Evolutionary conservation across 345 rosid species (phyloP).

Genomic region (Hibiscus tridactylites): DNA sequence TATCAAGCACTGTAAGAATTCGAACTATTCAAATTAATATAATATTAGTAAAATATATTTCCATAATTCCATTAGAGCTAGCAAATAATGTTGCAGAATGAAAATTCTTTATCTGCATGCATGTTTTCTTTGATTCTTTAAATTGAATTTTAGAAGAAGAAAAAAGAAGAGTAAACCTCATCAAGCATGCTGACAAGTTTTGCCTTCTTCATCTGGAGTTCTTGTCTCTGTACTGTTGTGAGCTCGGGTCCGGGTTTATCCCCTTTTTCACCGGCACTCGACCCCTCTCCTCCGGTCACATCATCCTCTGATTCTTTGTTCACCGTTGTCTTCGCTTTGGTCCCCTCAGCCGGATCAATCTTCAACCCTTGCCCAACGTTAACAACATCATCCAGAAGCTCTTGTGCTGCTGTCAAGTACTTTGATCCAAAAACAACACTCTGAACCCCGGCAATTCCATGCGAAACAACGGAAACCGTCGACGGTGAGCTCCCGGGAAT

Average conservation of each 20-base stretch:
- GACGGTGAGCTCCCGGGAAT: conserved; percentile 32
- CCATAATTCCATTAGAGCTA: background rate
- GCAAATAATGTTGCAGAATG: background rate
- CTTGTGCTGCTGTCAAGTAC: conserved; percentile 65
- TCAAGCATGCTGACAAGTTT: conserved; percentile 65
- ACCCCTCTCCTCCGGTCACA: conserved; percentile 17
- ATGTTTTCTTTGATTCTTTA: no score
- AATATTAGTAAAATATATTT: background rate
- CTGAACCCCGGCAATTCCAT: conserved; percentile 23
- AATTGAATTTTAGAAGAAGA: background rate
- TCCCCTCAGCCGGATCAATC: conserved; percentile 8
- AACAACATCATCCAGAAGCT: conserved; percentile 64
- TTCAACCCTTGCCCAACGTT: conserved; percentile 30
- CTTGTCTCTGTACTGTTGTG: conserved; percentile 47
- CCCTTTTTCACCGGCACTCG: conserved; percentile 6
- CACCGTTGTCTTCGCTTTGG: conserved; percentile 16
- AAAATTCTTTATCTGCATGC: background rate
- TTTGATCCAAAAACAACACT: conserved; percentile 35
- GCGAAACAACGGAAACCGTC: conserved; percentile 31
- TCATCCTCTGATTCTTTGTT: conserved; percentile 13
- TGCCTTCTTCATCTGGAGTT: conserved; percentile 52
- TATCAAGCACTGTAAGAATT: background rate
- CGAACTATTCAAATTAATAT: background rate
- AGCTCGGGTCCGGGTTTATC: conserved; percentile 23
- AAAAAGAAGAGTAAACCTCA: conserved; percentile 34